phyloP scores from a whole-genome alignment of 2,329 filamentous ascomycete species.

The Cytospora piceae region DNA sequence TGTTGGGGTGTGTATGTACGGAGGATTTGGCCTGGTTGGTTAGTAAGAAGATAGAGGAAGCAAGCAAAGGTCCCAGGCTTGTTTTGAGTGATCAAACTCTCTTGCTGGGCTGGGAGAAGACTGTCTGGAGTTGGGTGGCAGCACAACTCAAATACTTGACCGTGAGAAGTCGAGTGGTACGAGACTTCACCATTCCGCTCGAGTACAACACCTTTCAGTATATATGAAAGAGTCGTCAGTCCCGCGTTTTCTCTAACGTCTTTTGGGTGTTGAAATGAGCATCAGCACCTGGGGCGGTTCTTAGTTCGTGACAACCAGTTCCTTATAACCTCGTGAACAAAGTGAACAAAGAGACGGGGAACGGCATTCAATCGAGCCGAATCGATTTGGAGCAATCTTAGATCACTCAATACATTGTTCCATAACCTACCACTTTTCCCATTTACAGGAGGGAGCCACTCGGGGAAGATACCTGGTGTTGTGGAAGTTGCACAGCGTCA shows the following conservation, averaged over 20 bases:
- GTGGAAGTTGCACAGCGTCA: too few species aligned
- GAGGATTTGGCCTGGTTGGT: background rate
- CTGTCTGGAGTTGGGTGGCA: too few species aligned
- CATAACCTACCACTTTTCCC: too few species aligned
- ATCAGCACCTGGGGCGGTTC: background rate
- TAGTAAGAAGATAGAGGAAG: background rate
- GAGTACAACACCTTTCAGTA: background rate
- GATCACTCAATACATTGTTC: too few species aligned
- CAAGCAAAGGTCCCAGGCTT: background rate
- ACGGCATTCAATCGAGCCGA: background rate
- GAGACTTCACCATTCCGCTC: too few species aligned
- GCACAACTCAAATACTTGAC: background rate
- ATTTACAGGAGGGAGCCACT: too few species aligned
- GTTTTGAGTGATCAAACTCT: conserved; percentile 12
- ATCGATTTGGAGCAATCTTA: too few species aligned
- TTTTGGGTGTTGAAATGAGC: background rate
- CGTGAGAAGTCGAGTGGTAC: background rate
- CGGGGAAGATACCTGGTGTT: too few species aligned
- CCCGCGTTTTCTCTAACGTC: background rate
- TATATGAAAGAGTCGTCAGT: background rate
- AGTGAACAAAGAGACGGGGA: background rate
- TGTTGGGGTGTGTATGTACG: background rate
- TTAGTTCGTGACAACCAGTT: background rate
- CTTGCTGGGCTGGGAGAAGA: background rate
- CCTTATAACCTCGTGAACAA: background rate